Evolutionary conservation across 176 grass and related monocot genomes (phyloP).

Genomic region (Thinopyrum elongatum): DNA sequence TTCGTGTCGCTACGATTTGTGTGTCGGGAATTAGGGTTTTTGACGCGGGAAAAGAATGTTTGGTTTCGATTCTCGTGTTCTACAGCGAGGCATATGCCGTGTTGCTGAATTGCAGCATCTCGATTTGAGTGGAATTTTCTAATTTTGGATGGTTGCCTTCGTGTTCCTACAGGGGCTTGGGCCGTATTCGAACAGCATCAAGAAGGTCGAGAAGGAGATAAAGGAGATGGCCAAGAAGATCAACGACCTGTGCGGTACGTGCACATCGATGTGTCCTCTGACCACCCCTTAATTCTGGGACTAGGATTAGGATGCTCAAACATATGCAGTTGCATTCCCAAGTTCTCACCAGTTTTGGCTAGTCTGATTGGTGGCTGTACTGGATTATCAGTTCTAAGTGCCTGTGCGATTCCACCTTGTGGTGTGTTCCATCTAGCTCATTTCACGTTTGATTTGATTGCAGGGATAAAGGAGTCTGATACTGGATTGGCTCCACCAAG

Average conservation of each 20-base stretch:
- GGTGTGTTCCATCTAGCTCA: background rate
- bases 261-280: background rate
- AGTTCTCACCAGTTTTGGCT: background rate
- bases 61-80: background rate
- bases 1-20: background rate
- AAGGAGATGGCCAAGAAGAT: conserved; percentile 89
- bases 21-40: background rate
- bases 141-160: background rate
- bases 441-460: background rate
- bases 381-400: background rate
- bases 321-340: background rate
- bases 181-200: conserved; percentile 82
- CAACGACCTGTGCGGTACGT: conserved; percentile 77
- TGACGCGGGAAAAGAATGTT: background rate
- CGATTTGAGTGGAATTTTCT: background rate
- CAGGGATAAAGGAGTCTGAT: conserved; percentile 98
- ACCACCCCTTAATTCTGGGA: background rate
- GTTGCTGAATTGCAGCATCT: background rate
- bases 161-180: conserved; percentile 54
- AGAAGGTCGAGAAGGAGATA: conserved; percentile 92
- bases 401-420: background rate
- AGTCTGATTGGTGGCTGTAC: background rate
- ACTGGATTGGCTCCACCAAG: conserved; percentile 88
- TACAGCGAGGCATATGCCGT: background rate
- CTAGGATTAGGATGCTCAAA: background rate